Evolutionary conservation across 164 flowering plant species (phyloP).

Genomic region (Berberis vulgaris): DNA sequence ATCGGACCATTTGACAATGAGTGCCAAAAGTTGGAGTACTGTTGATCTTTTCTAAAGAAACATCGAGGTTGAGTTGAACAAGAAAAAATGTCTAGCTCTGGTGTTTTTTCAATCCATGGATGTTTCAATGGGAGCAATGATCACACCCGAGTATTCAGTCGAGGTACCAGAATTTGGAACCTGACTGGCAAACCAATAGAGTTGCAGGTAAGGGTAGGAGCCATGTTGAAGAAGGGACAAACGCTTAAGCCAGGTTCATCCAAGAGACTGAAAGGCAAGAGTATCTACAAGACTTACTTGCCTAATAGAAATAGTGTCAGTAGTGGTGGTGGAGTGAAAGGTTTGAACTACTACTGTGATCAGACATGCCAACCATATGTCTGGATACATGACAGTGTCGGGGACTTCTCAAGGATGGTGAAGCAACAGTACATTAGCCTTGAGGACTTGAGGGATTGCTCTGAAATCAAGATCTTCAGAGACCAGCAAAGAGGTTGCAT

Average conservation of each 20-base stretch:
- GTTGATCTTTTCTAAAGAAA: too few species aligned
- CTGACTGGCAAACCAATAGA: constrained; percentile 56
- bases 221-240: constrained; percentile 62
- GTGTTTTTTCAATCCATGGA: constrained; percentile 20
- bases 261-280: constrained; percentile 63
- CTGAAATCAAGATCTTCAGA: constrained; percentile 64
- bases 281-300: constrained; percentile 66
- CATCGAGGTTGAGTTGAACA: background rate
- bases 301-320: constrained; percentile 21
- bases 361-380: constrained; percentile 70
- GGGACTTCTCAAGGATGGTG: constrained; percentile 57
- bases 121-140: constrained; percentile 52
- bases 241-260: constrained; percentile 65
- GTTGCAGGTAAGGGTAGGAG: constrained; percentile 74
- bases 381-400: constrained; percentile 66
- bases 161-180: constrained; percentile 64
- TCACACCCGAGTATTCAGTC: constrained; percentile 26
- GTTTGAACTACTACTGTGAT: constrained; percentile 55
- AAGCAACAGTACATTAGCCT: constrained; percentile 81
- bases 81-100: constrained; percentile 19
- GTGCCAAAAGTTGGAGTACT: too few species aligned
- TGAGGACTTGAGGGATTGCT: constrained; percentile 66
- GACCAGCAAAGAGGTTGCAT: constrained; percentile 69
- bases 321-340: constrained; percentile 21
- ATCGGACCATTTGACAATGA: too few species aligned